Evolutionary conservation across 129 eudicot genomes (phyloP).

Genomic region (Gnaphalium uliginosum): DNA sequence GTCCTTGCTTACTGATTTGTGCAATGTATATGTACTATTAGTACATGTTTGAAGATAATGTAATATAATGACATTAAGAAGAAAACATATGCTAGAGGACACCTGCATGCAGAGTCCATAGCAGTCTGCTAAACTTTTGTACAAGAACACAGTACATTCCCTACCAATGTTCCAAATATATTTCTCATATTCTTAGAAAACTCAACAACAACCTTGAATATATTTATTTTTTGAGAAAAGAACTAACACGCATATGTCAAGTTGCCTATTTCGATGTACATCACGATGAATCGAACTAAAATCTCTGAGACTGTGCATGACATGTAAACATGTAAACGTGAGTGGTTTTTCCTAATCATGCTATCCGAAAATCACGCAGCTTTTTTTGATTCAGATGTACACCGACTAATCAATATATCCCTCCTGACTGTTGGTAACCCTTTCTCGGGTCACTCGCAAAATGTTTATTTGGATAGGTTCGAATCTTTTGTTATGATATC

Average conservation of each 20-base stretch:
- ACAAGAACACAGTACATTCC: background rate
- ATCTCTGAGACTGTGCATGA: too few relatives aligned
- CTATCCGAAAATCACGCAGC: rapidly evolving
- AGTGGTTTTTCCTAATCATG: too few relatives aligned
- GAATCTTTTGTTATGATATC: too few relatives aligned
- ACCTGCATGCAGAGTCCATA: conserved; percentile 5
- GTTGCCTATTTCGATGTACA: background rate
- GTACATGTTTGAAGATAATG: conserved; percentile 4
- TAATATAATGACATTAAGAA: background rate
- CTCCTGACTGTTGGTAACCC: too few relatives aligned
- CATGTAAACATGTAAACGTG: too few relatives aligned
- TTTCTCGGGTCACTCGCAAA: too few relatives aligned
- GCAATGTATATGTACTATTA: background rate
- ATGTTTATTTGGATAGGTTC: too few relatives aligned
- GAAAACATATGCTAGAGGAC: background rate
- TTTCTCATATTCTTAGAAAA: background rate
- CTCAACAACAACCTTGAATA: background rate
- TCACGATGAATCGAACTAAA: background rate
- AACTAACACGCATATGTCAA: background rate
- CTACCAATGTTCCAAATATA: conserved; percentile 2
- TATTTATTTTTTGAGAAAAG: background rate
- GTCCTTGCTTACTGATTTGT: background rate
- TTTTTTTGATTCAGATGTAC: too few relatives aligned
- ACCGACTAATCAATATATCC: too few relatives aligned
- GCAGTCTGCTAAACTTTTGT: conserved; percentile 11